A percentile compares a stretch with the other conserved stretches of the same genome.
Conservation (phyloP, 768 basidiomycete species). For the Collybia sp. region DNA sequence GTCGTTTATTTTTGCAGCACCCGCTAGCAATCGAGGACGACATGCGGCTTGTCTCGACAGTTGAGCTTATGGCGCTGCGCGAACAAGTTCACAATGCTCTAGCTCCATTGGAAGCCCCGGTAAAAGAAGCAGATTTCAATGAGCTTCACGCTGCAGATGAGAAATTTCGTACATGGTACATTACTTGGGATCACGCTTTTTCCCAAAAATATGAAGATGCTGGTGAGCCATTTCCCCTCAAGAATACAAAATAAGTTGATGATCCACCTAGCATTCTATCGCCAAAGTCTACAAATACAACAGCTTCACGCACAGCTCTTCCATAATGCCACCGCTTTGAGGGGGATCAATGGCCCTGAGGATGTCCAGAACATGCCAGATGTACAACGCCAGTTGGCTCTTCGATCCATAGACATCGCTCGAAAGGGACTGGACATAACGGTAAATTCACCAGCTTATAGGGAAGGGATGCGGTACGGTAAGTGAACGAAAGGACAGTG, state of each 20-base stretch:
- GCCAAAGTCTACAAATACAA: slow-evolving; percentile 84
- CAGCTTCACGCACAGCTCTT: slow-evolving; percentile 83
- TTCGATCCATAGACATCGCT: slow-evolving; percentile 81
- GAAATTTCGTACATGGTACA: slow-evolving; percentile 81
- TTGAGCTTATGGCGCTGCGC: slow-evolving; percentile 87
- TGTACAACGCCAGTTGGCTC: slow-evolving; percentile 73
- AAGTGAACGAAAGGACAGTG: slow-evolving; percentile 11
- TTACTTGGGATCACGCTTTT: slow-evolving; percentile 74
- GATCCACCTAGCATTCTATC: slow-evolving; percentile 64
- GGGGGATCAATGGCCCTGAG: slow-evolving; percentile 80
- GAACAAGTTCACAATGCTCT: slow-evolving; percentile 83
- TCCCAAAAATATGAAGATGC: slow-evolving; percentile 82
- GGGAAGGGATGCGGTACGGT: slow-evolving; percentile 93
- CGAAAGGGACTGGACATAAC: slow-evolving; percentile 80
- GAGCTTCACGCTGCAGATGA: slow-evolving; percentile 68
- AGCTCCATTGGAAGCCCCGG: slow-evolving; percentile 72
- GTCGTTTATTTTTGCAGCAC: slow-evolving; percentile 76
- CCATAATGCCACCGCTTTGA: slow-evolving; percentile 78
- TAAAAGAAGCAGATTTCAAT: slow-evolving; percentile 66
- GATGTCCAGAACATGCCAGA: slow-evolving; percentile 83
- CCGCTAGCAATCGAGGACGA: slow-evolving; percentile 90
- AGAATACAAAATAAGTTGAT: not conserved
- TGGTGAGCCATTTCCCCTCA: slow-evolving; percentile 30
- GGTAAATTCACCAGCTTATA: slow-evolving; percentile 75
- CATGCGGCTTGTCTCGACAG: slow-evolving; percentile 91